Base-by-base conservation (phyloP, 306 rosid genomes). In the Fragaria ananassa region DNA sequence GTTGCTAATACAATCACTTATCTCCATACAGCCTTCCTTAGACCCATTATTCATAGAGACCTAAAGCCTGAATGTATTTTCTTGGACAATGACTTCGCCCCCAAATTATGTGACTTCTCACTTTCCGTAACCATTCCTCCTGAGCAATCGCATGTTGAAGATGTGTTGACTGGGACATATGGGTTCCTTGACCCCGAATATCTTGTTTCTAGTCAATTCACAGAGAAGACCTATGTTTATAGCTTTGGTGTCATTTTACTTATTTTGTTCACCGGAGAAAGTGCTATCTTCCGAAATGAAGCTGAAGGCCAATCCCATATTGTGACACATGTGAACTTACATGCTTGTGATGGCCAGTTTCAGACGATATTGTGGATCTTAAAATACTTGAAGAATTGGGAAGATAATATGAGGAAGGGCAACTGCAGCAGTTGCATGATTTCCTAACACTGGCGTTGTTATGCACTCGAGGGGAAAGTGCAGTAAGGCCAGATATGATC, bases 261-360 rank as follows among this genome's bases (percentile, higher is more conserved):
- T 18, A 8, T 18, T 50, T 5, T 50, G 2, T 14, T 50, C 8
- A 50, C 56, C 0, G 21, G 56, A 50, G 1, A 5, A 1, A 15
- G 4, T 1, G 9, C 1, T 5, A 5, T 3, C 1, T 1, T 4
- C 0, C 1, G 1, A 3, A 3, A 17, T 15, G 21, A 50, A 4
- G 11, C 3, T 23, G 23, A 23, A 23, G 23, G 23, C 23, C 23
- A 23, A 23, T 23, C 23, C 23, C 23, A 23, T 23, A 23, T 23
- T 23, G 23, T 23, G 23, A 23, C 23, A 23, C 23, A 23, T 15
- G 41, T 7, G 15, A 25, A 25, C 4, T 6, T 4, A 11, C 37
- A 68, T n/a, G 23, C 41, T 27, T 21, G 25, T 12, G 54, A 68
- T 44, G 72, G 3, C 54, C 39, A 68, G 39, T n/a, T 68, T 68